Percentiles rank a stretch among this genome's conserved stretches.
These are phyloP conservation scores for Patellifolia procumbens DNA, from an alignment of 179 eudicot species.

Conservation along the genomic window DNA sequence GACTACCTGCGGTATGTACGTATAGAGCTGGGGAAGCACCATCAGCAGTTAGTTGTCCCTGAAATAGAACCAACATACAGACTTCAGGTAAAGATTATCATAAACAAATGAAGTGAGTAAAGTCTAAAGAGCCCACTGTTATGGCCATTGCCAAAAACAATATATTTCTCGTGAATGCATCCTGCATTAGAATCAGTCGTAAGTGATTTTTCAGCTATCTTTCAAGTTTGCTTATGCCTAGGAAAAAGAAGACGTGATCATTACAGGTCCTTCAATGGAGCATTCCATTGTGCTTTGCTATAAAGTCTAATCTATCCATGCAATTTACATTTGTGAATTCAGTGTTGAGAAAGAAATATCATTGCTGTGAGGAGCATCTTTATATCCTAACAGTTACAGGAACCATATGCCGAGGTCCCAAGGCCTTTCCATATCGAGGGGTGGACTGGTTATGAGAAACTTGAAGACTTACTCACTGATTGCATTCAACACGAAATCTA, in stretches of 20 bases:
- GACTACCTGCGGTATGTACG: conserved; percentile 31
- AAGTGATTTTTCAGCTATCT: background rate
- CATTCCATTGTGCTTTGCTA: background rate
- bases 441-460: background rate
- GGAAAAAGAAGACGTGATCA: background rate
- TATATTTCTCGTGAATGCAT: background rate
- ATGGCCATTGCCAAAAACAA: too few relatives aligned
- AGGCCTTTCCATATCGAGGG: background rate
- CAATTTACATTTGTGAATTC: background rate
- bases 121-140: background rate
- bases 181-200: too few relatives aligned
- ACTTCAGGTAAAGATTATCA: background rate
- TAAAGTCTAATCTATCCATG: too few relatives aligned
- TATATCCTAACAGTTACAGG: background rate
- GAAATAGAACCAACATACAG: conserved; percentile 16
- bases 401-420: background rate
- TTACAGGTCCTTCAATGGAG: background rate
- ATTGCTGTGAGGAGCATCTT: background rate
- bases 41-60: conserved; percentile 29
- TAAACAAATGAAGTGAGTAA: background rate
- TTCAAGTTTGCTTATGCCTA: background rate
- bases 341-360: background rate
- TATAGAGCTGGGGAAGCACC: conserved; percentile 24
- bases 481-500: background rate
- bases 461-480: background rate